A percentile compares a stretch with the other conserved stretches of the same genome.
Evolutionary conservation across 176 grass and related monocot genomes (phyloP).

Genomic region (Carex myosuroides): DNA sequence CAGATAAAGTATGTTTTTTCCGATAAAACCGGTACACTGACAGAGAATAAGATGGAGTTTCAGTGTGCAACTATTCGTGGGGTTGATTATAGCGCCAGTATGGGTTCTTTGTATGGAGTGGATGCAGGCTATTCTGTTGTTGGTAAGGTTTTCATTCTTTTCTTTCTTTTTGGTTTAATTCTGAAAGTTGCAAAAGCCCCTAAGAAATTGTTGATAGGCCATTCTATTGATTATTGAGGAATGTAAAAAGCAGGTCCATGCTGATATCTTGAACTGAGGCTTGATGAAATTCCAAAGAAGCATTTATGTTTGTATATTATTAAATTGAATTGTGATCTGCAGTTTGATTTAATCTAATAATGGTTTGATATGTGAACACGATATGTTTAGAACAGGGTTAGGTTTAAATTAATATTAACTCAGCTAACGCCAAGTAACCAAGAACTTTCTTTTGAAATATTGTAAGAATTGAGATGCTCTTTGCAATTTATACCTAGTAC

Average conservation of each 20-base stretch:
- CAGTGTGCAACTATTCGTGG: slow-evolving; percentile 47
- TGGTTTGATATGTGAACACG: background rate
- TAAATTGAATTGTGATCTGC: background rate
- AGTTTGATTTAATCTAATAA: background rate
- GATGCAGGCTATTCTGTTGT: slow-evolving; percentile 45
- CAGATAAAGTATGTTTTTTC: slow-evolving; percentile 86
- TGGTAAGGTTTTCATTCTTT: slow-evolving; percentile 35
- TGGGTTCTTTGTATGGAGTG: slow-evolving; percentile 18
- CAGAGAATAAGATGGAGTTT: slow-evolving; percentile 91
- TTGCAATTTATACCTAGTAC: background rate
- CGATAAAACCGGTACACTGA: slow-evolving; percentile 89
- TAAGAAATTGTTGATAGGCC: background rate
- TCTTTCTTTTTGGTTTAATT: background rate
- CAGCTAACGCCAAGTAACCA: background rate
- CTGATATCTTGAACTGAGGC: background rate
- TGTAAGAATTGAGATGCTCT: background rate
- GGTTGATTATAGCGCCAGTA: slow-evolving; percentile 55
- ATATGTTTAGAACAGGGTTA: background rate
- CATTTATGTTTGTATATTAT: background rate
- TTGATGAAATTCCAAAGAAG: background rate
- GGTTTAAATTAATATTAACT: background rate
- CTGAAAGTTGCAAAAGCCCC: background rate
- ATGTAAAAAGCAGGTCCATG: background rate
- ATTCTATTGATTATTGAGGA: background rate
- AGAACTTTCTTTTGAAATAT: background rate